These are phyloP conservation scores for Amanita exitialis DNA, from an alignment of 768 basidiomycete species.

Conservation along the genomic window DNA sequence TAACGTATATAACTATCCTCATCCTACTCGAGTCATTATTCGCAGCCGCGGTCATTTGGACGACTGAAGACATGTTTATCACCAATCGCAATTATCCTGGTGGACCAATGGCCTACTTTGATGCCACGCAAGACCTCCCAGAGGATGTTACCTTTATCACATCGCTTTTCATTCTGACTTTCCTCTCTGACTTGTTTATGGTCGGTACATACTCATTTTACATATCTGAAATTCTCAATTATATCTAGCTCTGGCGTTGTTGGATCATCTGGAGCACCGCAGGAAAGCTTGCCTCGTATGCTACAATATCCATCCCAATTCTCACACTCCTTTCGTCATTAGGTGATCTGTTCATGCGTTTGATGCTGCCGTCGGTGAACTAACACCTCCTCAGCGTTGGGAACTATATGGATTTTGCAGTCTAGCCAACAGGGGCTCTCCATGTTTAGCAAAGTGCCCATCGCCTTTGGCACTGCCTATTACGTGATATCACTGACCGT, in stretches of 20 bases:
- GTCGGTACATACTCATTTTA: constrained; percentile 11
- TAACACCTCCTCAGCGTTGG: constrained; percentile 15
- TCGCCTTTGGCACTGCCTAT: constrained; percentile 19
- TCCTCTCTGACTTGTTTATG: constrained; percentile 27
- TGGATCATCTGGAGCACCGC: constrained; percentile 28
- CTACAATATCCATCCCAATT: constrained; percentile 18
- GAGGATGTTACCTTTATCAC: constrained; percentile 34
- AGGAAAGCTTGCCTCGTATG: constrained; percentile 15
- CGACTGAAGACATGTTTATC: constrained; percentile 29
- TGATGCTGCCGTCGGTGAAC: neutral
- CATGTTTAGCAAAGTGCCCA: constrained; percentile 17
- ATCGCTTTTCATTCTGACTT: constrained; percentile 31
- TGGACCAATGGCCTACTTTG: constrained; percentile 35
- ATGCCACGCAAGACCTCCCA: constrained; percentile 27
- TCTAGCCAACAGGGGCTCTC: constrained; percentile 21
- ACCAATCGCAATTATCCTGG: constrained; percentile 31
- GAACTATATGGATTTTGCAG: constrained; percentile 23
- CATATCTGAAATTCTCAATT: neutral
- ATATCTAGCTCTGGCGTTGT: constrained; percentile 26
- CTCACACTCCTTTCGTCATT: constrained; percentile 20
- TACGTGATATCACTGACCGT: constrained; percentile 20
- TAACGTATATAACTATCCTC: constrained; percentile 28
- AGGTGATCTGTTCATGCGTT: neutral
- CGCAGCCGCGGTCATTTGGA: constrained; percentile 27
- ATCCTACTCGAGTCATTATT: constrained; percentile 28